Base-by-base conservation (phyloP, 148 eudicot genomes). In the Rhododendron simsii region DNA sequence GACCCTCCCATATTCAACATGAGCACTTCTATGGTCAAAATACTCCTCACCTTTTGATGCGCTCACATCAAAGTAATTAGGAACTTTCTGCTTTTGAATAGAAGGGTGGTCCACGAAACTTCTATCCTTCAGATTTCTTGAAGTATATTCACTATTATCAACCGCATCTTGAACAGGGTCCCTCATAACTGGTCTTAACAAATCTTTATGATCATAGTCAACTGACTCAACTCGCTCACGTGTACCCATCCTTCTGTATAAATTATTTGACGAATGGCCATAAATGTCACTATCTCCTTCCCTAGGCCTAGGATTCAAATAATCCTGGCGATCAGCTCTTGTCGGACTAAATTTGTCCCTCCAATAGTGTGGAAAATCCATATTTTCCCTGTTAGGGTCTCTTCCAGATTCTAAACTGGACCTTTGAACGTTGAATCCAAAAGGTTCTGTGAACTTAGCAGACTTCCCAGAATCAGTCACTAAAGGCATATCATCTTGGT, bases 101-200 rank as follows among this genome's bases (percentile, higher is more conserved):
- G 86, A 75, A 80, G 77, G 86, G 83, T 30, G 44, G 59, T 91
- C 91, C 87, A 74, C 28, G 69, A 75, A 81, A 65, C 81, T 85
- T 81, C 71, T 77, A 30, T 81, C 84, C 37, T 80, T 80, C 28
- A 57, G 61, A 69, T 85, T 48, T 80, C 88, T 81, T n/a, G 81
- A 92, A 87, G 91, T 82, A 85, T 74, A 84, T 75, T 88, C 93
- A 82, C 83, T 80, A 75, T 86, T 67, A 74, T 76, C 77, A 85
- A 69, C 59, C 83, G 26, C 79, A 44, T 88, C 88, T 44, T 76
- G 78, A 57, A 71, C 45, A 78, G 85, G 80, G 37, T 89, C 84
- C 86, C 83, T 35, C 76, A 76, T 26, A 83, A n/a, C 82, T 35
- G 82, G 57, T 81, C 88, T 87, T 80, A 80, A 50, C 50, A 74